These are phyloP conservation scores for Chaetomium strumarium DNA, from an alignment of 2,329 filamentous ascomycete species.

Conservation along the genomic window DNA sequence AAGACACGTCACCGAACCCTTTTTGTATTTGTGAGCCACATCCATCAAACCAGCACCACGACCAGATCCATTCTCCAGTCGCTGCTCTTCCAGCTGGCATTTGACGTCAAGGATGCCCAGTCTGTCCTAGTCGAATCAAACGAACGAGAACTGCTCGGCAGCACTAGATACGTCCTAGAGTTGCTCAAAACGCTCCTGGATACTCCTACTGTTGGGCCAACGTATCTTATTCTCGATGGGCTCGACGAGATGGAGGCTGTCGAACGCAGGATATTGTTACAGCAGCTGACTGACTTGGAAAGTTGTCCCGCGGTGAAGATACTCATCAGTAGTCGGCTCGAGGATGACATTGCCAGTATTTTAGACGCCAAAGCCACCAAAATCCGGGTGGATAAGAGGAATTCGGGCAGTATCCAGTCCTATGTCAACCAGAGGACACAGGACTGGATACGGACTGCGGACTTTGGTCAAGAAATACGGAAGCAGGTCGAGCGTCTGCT, in stretches of 20 bases:
- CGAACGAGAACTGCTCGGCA: constrained; percentile 17
- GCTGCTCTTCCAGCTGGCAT: constrained; percentile 20
- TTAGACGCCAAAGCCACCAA: constrained; percentile 10
- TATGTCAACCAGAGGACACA: constrained; percentile 19
- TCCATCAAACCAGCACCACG: constrained; percentile 6
- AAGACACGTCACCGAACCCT: constrained; percentile 7
- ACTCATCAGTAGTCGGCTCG: constrained; percentile 25
- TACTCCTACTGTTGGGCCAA: neutral
- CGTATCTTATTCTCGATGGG: constrained; percentile 28
- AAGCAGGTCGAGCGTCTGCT: constrained; percentile 20
- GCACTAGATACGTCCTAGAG: too few relatives aligned
- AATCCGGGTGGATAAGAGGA: constrained; percentile 23
- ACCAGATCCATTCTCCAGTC: constrained; percentile 20
- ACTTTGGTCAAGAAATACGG: constrained; percentile 15
- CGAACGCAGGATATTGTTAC: constrained; percentile 15
- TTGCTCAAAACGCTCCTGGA: constrained; percentile 20
- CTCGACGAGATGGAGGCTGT: constrained; percentile 27
- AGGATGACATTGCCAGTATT: constrained; percentile 22
- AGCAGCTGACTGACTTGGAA: constrained; percentile 12
- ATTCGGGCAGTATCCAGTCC: constrained; percentile 21
- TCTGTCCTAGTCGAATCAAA: constrained; percentile 20
- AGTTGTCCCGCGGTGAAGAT: constrained; percentile 12
- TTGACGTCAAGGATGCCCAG: constrained; percentile 21
- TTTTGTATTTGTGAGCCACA: constrained; percentile 21
- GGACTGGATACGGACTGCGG: constrained; percentile 14